These are phyloP conservation scores for Acanthamoeba quina DNA, from an alignment of 208 protist species.

Conservation along the genomic window DNA sequence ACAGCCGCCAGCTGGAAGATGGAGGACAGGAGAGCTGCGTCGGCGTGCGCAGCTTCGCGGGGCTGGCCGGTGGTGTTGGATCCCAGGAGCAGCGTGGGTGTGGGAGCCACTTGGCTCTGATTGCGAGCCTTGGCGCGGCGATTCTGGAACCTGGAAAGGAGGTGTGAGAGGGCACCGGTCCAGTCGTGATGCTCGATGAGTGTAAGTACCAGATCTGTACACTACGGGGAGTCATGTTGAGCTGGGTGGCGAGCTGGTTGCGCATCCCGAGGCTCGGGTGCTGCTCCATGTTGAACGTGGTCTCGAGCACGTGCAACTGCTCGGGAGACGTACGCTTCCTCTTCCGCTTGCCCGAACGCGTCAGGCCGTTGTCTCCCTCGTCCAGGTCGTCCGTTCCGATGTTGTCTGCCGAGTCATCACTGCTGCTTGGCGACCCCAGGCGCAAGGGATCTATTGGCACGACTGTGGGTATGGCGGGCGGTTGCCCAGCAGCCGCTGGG, in stretches of 20 bases:
- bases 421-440: background rate
- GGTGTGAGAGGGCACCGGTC: background rate
- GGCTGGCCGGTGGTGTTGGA: background rate
- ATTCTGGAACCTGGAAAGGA: constrained; percentile 13
- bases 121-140: constrained; percentile 54
- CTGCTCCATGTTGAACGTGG: constrained; percentile 22
- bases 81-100: background rate
- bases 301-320: constrained; percentile 50
- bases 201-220: constrained; percentile 57
- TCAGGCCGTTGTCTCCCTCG: background rate
- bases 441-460: too few species aligned
- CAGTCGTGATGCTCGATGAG: too few species aligned
- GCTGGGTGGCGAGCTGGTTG: constrained; percentile 20
- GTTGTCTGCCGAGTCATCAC: background rate
- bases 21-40: constrained; percentile 23
- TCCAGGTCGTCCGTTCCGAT: background rate
- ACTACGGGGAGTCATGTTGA: constrained; percentile 56
- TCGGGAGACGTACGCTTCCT: constrained; percentile 57
- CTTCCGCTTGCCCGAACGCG: background rate
- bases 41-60: background rate
- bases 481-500: too few species aligned
- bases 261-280: constrained; percentile 56
- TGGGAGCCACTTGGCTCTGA: constrained; percentile 46
- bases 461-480: too few species aligned
- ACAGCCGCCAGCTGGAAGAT: constrained; percentile 58